Evolutionary conservation across 169 alveolate genomes (phyloP).

Genomic region (Plasmodium billcollinsi): DNA sequence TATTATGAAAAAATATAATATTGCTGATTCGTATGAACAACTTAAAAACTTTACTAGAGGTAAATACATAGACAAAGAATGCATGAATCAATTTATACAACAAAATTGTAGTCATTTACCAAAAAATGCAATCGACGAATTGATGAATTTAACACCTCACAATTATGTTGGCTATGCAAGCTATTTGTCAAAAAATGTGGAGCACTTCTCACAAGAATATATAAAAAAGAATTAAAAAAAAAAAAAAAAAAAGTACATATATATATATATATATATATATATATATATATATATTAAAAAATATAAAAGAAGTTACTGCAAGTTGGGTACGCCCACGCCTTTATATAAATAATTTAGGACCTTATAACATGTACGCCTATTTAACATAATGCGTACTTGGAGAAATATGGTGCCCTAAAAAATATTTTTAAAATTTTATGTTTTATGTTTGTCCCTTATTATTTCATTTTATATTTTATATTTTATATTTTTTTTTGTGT

Average conservation of each 20-base stretch:
- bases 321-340: too few species aligned
- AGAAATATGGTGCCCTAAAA: too few species aligned
- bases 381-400: too few species aligned
- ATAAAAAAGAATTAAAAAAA: not conserved
- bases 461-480: too few species aligned
- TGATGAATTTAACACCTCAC: constrained; percentile 55
- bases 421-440: too few species aligned
- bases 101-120: constrained; percentile 45
- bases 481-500: too few species aligned
- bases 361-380: too few species aligned
- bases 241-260: not conserved
- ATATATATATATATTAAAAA: too few species aligned
- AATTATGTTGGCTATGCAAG: constrained; percentile 62
- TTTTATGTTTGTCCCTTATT: too few species aligned
- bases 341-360: too few species aligned
- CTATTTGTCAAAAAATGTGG: constrained; percentile 58
- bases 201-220: constrained; percentile 4
- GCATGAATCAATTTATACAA: constrained; percentile 75
- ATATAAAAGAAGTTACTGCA: too few species aligned
- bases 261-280: too few species aligned
- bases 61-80: constrained; percentile 57
- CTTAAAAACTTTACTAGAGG: constrained; percentile 81
- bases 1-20: constrained; percentile 89
- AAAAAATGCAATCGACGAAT: constrained; percentile 14
- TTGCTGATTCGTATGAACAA: constrained; percentile 81